Conservation (phyloP, 2,329 filamentous ascomycete genomes). For the Verticillium dahliae region DNA sequence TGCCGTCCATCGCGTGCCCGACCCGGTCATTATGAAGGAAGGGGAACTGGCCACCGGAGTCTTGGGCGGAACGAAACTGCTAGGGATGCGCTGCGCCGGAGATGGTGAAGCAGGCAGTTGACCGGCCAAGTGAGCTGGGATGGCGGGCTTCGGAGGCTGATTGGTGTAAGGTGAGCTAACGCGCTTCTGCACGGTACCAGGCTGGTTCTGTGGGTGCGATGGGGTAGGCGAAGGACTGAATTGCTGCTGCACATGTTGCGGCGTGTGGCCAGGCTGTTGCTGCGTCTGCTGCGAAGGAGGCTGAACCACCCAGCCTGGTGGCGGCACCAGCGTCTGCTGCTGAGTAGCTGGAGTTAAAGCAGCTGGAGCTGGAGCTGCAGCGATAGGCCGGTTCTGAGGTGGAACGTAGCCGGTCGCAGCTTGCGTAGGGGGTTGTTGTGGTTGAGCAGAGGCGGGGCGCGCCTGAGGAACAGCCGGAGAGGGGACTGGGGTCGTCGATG, state of each 20-base stretch:
- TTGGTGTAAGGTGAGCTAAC: slow-evolving; percentile 19
- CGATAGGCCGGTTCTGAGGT: slow-evolving; percentile 8
- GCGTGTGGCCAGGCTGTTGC: slow-evolving; percentile 15
- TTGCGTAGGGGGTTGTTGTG: slow-evolving; percentile 5
- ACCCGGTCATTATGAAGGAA: slow-evolving; percentile 23
- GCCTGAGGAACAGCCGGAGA: slow-evolving; percentile 25
- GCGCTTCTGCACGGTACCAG: slow-evolving; percentile 21
- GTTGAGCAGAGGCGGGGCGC: slow-evolving; percentile 18
- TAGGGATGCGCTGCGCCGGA: slow-evolving; percentile 23
- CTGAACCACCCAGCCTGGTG: slow-evolving; percentile 14
- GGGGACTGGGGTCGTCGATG: slow-evolving; percentile 25
- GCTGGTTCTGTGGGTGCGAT: slow-evolving; percentile 13
- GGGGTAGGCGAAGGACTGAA: slow-evolving; percentile 14
- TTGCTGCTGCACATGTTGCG: slow-evolving; percentile 17
- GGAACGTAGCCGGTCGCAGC: neutral
- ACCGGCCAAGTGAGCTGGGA: slow-evolving; percentile 34
- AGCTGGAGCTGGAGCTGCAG: slow-evolving; percentile 8
- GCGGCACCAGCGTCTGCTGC: slow-evolving; percentile 13
- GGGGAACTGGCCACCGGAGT: slow-evolving; percentile 22
- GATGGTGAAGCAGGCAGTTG: slow-evolving; percentile 25
- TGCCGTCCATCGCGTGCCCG: slow-evolving; percentile 54
- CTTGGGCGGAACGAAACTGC: slow-evolving; percentile 22
- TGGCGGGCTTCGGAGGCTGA: slow-evolving; percentile 27
- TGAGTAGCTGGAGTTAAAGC: slow-evolving; percentile 3
- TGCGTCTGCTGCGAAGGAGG: slow-evolving; percentile 19